phyloP scores from a whole-genome alignment of 2,329 filamentous ascomycete species.

The Endothia cerciana region DNA sequence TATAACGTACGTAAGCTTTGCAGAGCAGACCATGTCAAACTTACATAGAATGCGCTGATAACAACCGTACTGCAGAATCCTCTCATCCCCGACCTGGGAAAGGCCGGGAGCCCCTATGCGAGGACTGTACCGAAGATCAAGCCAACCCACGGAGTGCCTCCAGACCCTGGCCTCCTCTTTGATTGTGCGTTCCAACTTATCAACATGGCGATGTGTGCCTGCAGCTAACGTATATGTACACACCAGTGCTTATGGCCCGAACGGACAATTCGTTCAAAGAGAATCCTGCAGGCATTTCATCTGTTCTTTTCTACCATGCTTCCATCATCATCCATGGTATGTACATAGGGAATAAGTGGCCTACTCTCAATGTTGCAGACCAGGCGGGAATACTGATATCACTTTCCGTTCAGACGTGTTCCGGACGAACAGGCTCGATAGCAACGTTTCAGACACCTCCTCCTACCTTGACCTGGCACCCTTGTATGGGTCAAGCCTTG shows the following conservation, averaged over 20 bases:
- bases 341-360: neutral
- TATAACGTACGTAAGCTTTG: conserved; percentile 39
- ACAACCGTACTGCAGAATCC: conserved; percentile 50
- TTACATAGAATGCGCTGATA: neutral
- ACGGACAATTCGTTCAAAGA: conserved; percentile 45
- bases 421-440: conserved; percentile 65
- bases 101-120: conserved; percentile 68
- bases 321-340: conserved; percentile 63
- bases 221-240: neutral
- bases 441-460: conserved; percentile 67
- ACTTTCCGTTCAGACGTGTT: conserved; percentile 51
- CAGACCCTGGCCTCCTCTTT: neutral
- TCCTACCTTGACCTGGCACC: conserved; percentile 77
- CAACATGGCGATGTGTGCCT: neutral
- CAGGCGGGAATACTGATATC: neutral
- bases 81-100: conserved; percentile 64
- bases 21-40: neutral
- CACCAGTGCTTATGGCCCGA: conserved; percentile 45
- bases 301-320: conserved; percentile 76
- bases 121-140: conserved; percentile 62
- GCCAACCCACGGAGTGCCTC: conserved; percentile 60
- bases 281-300: conserved; percentile 73
- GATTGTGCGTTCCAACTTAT: conserved; percentile 51
- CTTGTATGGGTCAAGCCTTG: conserved; percentile 63
- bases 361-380: neutral